Conservation (phyloP, 495 filamentous ascomycete species). For the Penicillium turbatum region DNA sequence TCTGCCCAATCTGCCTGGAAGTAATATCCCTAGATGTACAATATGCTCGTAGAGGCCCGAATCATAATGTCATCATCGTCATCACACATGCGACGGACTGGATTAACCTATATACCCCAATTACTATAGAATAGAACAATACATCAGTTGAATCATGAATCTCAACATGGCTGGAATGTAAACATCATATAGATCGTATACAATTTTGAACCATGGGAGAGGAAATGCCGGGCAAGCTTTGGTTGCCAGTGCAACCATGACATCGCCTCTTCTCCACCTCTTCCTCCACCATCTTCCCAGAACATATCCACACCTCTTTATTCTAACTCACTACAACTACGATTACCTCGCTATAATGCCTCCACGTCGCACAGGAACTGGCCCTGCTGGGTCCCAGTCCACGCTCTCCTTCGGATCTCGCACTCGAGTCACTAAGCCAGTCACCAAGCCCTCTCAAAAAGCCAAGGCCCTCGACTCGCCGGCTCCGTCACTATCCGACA, state of each 20-base stretch:
- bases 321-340: not conserved
- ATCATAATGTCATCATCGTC: constrained; percentile 12
- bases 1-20: not conserved
- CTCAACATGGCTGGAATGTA: too few relatives aligned
- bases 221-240: not conserved
- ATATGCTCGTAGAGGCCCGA: not conserved
- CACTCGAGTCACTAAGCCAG: constrained; percentile 69
- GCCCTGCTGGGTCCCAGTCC: constrained; percentile 52
- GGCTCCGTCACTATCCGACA: constrained; percentile 28
- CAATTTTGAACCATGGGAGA: constrained; percentile 5
- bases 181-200: too few relatives aligned
- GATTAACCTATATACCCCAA: too few relatives aligned
- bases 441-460: constrained; percentile 47
- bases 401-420: constrained; percentile 71
- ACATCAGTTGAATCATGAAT: too few relatives aligned
- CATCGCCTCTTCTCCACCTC: not conserved
- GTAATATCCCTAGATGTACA: not conserved
- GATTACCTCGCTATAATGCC: constrained; percentile 52
- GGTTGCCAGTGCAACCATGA: constrained; percentile 30
- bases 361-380: constrained; percentile 56
- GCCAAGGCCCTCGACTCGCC: constrained; percentile 40
- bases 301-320: not conserved
- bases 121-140: not conserved
- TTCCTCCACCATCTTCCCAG: not conserved
- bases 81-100: constrained; percentile 2